These are phyloP conservation scores for Globisporangium radiosum DNA, from an alignment of 352 stramenopile species.

Conservation along the genomic window DNA sequence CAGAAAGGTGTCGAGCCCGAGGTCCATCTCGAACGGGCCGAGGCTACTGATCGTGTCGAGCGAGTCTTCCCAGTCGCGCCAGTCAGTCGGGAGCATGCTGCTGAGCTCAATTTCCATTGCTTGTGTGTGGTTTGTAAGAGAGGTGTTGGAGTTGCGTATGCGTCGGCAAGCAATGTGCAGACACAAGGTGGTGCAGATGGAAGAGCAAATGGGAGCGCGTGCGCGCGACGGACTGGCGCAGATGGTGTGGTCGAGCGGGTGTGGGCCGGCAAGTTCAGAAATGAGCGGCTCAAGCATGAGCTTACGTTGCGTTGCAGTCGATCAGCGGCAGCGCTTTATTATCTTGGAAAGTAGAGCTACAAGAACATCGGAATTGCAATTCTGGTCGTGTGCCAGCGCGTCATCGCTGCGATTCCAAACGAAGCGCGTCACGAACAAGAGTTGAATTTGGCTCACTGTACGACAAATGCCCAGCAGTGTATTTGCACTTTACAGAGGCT, in stretches of 20 bases:
- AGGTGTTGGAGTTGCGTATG: not conserved
- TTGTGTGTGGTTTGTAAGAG: not conserved
- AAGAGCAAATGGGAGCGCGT: not conserved
- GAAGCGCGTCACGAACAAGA: not conserved
- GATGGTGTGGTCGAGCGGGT: not conserved
- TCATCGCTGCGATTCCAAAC: not conserved
- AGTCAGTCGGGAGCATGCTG: constrained; percentile 20
- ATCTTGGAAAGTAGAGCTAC: not conserved
- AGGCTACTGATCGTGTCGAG: constrained; percentile 23
- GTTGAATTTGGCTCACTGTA: not conserved
- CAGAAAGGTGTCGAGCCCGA: constrained; percentile 60
- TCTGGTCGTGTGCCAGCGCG: too few species aligned
- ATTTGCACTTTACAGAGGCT: too few species aligned
- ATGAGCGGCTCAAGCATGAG: constrained; percentile 7
- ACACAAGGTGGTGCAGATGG: too few species aligned
- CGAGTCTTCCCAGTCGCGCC: constrained; percentile 38
- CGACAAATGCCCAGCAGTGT: not conserved
- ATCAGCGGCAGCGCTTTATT: not conserved
- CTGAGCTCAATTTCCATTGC: constrained; percentile 17
- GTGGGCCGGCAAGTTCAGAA: constrained; percentile 18
- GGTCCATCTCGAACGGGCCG: constrained; percentile 38
- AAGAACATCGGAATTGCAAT: constrained; percentile 2
- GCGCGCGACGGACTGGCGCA: not conserved
- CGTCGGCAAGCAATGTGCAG: not conserved
- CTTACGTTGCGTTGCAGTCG: constrained; percentile 1